Percentiles rank a stretch among this genome's conserved stretches.
These are phyloP conservation scores for Ganoderma lingzhi DNA, from an alignment of 1,284 basidiomycete genomes.

Conservation along the genomic window DNA sequence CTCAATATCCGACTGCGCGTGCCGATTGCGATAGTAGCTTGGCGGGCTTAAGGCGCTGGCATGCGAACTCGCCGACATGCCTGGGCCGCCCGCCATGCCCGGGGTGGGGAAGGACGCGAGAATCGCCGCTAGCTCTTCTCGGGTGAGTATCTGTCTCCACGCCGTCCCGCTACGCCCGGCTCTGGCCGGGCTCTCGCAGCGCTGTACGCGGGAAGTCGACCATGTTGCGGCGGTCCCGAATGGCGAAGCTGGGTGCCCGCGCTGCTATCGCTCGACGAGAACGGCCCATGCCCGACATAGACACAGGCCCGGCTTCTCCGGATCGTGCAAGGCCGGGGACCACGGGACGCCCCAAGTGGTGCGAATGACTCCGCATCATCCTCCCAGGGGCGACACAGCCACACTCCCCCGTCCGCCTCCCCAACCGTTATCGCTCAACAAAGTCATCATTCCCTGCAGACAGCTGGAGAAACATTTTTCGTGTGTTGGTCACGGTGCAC, in stretches of 20 bases:
- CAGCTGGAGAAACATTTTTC: no score
- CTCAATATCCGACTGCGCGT: constrained; percentile 16
- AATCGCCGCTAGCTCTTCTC: constrained; percentile 28
- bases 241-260: neutral
- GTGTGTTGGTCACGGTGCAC: no score
- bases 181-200: neutral
- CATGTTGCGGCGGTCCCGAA: neutral
- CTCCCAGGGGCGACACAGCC: no score
- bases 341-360: neutral
- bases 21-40: constrained; percentile 26
- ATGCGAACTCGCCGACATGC: neutral
- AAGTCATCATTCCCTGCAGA: no score
- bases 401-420: no score
- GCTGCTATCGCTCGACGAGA: neutral
- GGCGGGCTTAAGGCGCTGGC: constrained; percentile 24
- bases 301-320: constrained; percentile 19
- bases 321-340: constrained; percentile 1
- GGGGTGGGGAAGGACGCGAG: constrained; percentile 25
- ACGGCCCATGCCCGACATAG: constrained; percentile 17
- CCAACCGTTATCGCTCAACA: no score
- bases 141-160: constrained; percentile 27
- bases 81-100: no score
- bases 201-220: neutral
- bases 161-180: constrained; percentile 1
- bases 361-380: no score